Base-by-base conservation (phyloP, 208 protist genomes). In the Trypanosoma cruzi region DNA sequence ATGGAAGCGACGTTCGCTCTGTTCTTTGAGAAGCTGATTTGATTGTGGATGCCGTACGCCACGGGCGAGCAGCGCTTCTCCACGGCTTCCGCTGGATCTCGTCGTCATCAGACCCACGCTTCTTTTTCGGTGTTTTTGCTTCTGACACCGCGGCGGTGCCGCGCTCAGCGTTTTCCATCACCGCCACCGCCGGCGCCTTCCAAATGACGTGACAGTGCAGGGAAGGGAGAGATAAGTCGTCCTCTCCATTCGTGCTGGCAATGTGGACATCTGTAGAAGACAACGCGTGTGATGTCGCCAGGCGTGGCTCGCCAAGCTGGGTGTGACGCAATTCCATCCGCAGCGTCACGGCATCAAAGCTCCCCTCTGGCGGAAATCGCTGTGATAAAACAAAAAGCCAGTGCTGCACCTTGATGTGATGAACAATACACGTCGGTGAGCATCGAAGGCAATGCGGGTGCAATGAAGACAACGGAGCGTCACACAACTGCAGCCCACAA, bases 351-450 rank as follows among this genome's bases (percentile, higher is more conserved):
- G 85, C 72, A 58, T 91, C 82, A 78, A 82, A 79, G 44, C 31
- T 18, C 20, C 48, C 46, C 16, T 72, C 62, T n/a, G 85, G 78
- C 20, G 22, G 61, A 58, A 90, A 86, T 29, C 85, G 85, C 32
- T 70, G 61, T 1, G 84, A 80, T 11, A 88, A 56, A 31, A 72
- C 80, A 63, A 80, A 90, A 0, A 94, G 78, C 86, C 89, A 94
- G 56, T 92, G 84, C 69, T 94, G 89, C 52, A 94, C 83, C 57
- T 79, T 77, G 13, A 94, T 57, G 61, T 94, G 89, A 31, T 81
- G 76, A 16, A 84, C 50, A 2, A 82, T 65, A 75, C 81, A 88
- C 11, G 55, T 24, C 14, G 86, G 57, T 26, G 29, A 53, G 37
- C 76, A 66, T 36, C 75, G 73, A 40, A 94, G 63, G 32, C 67